phyloP scores from a whole-genome alignment of 202 grass and related monocot genomes.

The Elaeis oleifera region DNA sequence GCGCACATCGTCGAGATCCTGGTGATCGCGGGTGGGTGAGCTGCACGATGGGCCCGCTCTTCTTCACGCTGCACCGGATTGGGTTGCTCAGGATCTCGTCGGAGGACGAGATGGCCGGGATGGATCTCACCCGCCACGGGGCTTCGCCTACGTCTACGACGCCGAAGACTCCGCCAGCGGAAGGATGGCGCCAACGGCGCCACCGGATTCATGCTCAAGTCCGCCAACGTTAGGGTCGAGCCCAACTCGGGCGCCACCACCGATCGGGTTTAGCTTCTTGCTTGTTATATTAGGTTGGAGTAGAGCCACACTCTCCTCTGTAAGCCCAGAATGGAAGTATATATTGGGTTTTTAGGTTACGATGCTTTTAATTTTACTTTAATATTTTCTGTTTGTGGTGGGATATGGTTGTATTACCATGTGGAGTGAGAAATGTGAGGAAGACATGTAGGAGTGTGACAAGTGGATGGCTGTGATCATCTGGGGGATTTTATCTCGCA shows the following conservation, averaged over 20 bases:
- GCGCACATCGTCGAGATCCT: slow-evolving; percentile 6
- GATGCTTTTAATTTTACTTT: too few species aligned
- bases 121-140: slow-evolving; percentile 20
- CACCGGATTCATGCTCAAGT: neutral
- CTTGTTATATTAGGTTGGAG: too few species aligned
- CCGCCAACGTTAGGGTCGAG: neutral
- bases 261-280: too few species aligned
- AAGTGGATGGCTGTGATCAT: too few species aligned
- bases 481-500: too few species aligned
- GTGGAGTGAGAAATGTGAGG: too few species aligned
- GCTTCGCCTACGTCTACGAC: slow-evolving; percentile 17
- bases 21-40: slow-evolving; percentile 14
- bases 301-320: too few species aligned
- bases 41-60: slow-evolving; percentile 13
- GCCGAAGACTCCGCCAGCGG: neutral
- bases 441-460: too few species aligned
- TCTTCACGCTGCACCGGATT: neutral
- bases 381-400: too few species aligned
- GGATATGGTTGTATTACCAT: too few species aligned
- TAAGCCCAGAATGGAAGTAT: too few species aligned
- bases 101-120: slow-evolving; percentile 12
- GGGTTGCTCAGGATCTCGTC: slow-evolving; percentile 9
- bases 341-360: too few species aligned
- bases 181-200: neutral
- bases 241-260: neutral